Evolutionary conservation across 2,329 filamentous ascomycete species (phyloP), one percentile per base, ranked within the genome.

Genomic region (Monosporascus sp.): DNA sequence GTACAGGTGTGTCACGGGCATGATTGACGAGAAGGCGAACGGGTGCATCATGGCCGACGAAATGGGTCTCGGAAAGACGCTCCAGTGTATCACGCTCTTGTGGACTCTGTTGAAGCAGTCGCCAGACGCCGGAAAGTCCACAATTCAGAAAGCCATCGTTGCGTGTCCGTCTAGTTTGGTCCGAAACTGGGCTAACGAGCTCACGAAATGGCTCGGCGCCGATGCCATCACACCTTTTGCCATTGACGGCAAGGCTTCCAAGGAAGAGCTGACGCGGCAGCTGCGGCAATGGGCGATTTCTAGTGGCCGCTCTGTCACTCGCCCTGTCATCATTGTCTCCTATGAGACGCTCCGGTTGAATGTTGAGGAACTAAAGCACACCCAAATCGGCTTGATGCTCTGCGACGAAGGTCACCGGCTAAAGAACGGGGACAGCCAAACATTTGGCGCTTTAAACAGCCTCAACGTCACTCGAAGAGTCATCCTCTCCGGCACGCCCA

Each of bases 21-120:
- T 97, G 79, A 89, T 97, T 52, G 94, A 97, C 64, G 82, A 88
- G 38, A 93, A 93, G 63, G 94, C 94, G 48, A 90, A 97, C 69
- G 94, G 94, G 2, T 99, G 94, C 72, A 99, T 99, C 69, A 99
- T 99, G 94, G 94, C 94, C 51, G 94, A 99, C 69, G 94, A 97
- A 69, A 99, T 99, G 94, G 94, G 94, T 62, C 76, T 99, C 31
- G 94, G 94, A 53, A 99, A 99, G 75, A 99, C 94, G 19, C 74
- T 99, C 44, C 94, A 99, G 76, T 99, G 94, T 71, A 99, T 99
- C 65, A 84, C 94, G 0, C 80, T 99, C 49, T 87, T 99, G 79
- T 99, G 94, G 94, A 99, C 94, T 1, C 74, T 99, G 1, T 75
- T 99, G 17, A 97, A 97, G 70, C 94, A 99, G 67, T 96, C 92